Percentiles rank a stretch among this genome's conserved stretches.
phyloP scores from a whole-genome alignment of 2,329 filamentous ascomycete species.

The Thelonectria discophora region DNA sequence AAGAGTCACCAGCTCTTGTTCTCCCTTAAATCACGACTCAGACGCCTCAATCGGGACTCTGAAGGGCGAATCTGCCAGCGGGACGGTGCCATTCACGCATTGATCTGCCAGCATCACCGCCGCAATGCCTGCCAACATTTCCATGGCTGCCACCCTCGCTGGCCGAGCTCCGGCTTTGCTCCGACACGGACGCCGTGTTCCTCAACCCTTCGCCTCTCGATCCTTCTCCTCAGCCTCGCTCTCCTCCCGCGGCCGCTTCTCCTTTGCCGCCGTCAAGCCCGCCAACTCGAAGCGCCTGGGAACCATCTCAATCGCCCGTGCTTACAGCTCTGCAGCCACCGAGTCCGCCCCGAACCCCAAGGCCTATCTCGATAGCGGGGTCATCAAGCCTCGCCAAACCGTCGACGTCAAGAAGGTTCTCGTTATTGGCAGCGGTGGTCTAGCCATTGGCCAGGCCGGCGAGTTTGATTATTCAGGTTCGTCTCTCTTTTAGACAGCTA shows the following conservation, averaged over 20 bases:
- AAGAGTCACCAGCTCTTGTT: constrained; percentile 41
- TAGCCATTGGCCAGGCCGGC: constrained; percentile 96
- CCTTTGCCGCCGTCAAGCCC: constrained; percentile 43
- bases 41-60: constrained; percentile 45
- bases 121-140: constrained; percentile 52
- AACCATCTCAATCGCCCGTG: constrained; percentile 55
- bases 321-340: constrained; percentile 55
- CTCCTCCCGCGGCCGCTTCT: constrained; percentile 39
- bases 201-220: constrained; percentile 55
- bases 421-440: constrained; percentile 93
- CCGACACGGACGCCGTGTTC: constrained; percentile 62
- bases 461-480: constrained; percentile 98
- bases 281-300: constrained; percentile 57
- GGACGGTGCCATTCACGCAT: constrained; percentile 49
- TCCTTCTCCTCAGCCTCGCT: constrained; percentile 53
- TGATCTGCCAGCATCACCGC: constrained; percentile 45
- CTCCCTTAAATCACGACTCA: constrained; percentile 34
- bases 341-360: constrained; percentile 82
- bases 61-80: constrained; percentile 47
- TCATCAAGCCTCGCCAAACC: constrained; percentile 79
- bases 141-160: constrained; percentile 56
- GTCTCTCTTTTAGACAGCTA: constrained; percentile 44
- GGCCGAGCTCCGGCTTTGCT: constrained; percentile 67
- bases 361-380: constrained; percentile 89
- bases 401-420: constrained; percentile 97